Evolutionary conservation across 768 basidiomycete species (phyloP).

Genomic region (Mycena alexandri): DNA sequence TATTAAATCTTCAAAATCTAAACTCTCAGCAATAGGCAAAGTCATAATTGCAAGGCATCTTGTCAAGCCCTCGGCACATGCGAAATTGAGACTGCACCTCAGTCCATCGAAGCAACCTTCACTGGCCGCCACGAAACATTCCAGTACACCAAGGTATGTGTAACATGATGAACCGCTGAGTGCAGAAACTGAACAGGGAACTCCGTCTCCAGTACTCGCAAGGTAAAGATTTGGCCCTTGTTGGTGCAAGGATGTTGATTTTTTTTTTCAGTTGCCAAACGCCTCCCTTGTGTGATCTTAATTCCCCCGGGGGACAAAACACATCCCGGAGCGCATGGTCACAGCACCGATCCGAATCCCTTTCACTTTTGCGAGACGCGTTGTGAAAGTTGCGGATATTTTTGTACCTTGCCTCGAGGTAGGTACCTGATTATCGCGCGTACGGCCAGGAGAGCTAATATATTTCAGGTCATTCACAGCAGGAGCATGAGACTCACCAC

Average conservation of each 20-base stretch:
- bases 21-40: constrained; percentile 54
- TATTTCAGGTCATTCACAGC: constrained; percentile 65
- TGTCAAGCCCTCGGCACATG: constrained; percentile 66
- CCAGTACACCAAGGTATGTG: constrained; percentile 70
- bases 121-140: constrained; percentile 71
- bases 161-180: background rate
- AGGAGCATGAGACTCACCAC: constrained; percentile 73
- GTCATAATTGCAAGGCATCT: constrained; percentile 58
- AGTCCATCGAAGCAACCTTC: constrained; percentile 73
- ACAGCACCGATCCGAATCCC: constrained; percentile 56
- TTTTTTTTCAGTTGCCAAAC: constrained; percentile 56
- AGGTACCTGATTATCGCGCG: constrained; percentile 6
- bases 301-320: constrained; percentile 57
- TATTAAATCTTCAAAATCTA: background rate
- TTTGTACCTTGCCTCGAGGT: constrained; percentile 71
- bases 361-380: constrained; percentile 69
- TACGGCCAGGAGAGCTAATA: background rate
- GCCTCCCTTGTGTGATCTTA: constrained; percentile 60
- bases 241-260: background rate
- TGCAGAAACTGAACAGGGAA: background rate
- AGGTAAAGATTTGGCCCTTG: constrained; percentile 46
- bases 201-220: constrained; percentile 60
- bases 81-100: constrained; percentile 69
- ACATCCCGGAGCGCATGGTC: constrained; percentile 65
- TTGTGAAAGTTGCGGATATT: constrained; percentile 71